Percentiles rank a stretch among this genome's conserved stretches.
phyloP scores from a whole-genome alignment of 345 rosid genomes.

The Euphorbia lathyris region DNA sequence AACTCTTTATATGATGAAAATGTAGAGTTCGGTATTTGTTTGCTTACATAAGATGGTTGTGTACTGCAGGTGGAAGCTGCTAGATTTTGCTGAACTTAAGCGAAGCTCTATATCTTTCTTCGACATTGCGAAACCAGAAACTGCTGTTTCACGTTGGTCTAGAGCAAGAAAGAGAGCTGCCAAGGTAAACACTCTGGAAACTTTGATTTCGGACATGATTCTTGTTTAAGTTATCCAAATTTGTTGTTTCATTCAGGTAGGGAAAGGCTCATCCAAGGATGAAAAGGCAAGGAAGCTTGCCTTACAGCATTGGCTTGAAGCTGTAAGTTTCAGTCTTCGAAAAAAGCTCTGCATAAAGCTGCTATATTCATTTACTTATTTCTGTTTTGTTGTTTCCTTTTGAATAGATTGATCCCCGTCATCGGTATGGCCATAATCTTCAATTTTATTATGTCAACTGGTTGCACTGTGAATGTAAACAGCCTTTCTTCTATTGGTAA shows the following conservation, averaged over 20 bases:
- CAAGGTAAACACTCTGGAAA: slow-evolving; percentile 46
- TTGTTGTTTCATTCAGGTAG: slow-evolving; percentile 44
- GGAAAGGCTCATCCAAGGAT: slow-evolving; percentile 85
- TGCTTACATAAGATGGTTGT: neutral
- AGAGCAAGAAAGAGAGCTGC: slow-evolving; percentile 89
- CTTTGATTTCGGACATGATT: neutral
- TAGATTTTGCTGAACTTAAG: slow-evolving; percentile 91
- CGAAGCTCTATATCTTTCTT: slow-evolving; percentile 89
- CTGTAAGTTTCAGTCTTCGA: slow-evolving; percentile 45
- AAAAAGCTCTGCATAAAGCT: neutral
- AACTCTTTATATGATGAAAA: neutral
- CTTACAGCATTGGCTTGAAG: slow-evolving; percentile 96
- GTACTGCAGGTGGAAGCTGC: slow-evolving; percentile 73
- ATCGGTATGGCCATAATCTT: slow-evolving; percentile 94
- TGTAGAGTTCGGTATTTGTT: too few species aligned
- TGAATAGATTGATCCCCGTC: slow-evolving; percentile 85
- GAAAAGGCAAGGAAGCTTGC: slow-evolving; percentile 84
- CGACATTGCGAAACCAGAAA: slow-evolving; percentile 72
- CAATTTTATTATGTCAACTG: slow-evolving; percentile 79
- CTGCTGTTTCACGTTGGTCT: slow-evolving; percentile 85
- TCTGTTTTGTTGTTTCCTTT: slow-evolving; percentile 17
- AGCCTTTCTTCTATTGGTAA: slow-evolving; percentile 91
- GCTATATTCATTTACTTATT: slow-evolving; percentile 10
- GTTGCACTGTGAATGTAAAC: slow-evolving; percentile 80
- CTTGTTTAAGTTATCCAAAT: neutral